Conservation (phyloP, 2,329 filamentous ascomycete species). For the Bipolaris sorokiniana region DNA sequence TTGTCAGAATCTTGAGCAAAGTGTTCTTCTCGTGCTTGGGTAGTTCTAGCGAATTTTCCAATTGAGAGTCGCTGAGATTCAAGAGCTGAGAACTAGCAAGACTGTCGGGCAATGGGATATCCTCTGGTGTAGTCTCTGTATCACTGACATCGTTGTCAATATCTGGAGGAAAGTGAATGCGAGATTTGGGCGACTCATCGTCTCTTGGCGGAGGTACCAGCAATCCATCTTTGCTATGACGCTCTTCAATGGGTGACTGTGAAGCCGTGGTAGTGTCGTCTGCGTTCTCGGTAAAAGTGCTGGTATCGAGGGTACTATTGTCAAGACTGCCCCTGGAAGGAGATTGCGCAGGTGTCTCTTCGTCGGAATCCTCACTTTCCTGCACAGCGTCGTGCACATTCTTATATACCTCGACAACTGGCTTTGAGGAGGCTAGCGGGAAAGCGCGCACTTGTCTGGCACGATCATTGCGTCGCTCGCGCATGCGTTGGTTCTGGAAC, state of each 20-base stretch:
- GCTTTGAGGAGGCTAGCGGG: constrained; percentile 89
- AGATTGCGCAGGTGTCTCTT: constrained; percentile 57
- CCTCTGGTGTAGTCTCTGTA: constrained; percentile 72
- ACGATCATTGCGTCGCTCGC: constrained; percentile 81
- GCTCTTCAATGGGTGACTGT: constrained; percentile 45
- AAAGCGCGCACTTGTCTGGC: constrained; percentile 79
- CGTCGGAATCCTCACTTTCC: constrained; percentile 72
- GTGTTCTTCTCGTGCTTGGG: constrained; percentile 93
- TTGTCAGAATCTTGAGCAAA: constrained; percentile 92
- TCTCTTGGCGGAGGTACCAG: constrained; percentile 27
- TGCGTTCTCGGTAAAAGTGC: constrained; percentile 42
- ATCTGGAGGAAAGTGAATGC: constrained; percentile 58
- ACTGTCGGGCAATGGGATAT: constrained; percentile 68
- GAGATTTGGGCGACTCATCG: constrained; percentile 34
- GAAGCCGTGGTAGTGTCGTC: constrained; percentile 38
- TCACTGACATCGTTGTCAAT: constrained; percentile 65
- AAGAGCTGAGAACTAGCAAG: constrained; percentile 60
- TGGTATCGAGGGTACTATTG: constrained; percentile 48
- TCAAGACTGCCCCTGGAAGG: constrained; percentile 43
- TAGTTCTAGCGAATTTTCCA: constrained; percentile 72
- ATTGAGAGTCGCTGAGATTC: constrained; percentile 59
- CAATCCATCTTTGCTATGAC: constrained; percentile 23
- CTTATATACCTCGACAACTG: constrained; percentile 93
- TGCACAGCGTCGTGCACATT: constrained; percentile 92
- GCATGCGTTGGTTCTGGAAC: constrained; percentile 91